These are phyloP conservation scores for Oryza officinalis DNA, from an alignment of 176 grass and related monocot species.

Conservation along the genomic window DNA sequence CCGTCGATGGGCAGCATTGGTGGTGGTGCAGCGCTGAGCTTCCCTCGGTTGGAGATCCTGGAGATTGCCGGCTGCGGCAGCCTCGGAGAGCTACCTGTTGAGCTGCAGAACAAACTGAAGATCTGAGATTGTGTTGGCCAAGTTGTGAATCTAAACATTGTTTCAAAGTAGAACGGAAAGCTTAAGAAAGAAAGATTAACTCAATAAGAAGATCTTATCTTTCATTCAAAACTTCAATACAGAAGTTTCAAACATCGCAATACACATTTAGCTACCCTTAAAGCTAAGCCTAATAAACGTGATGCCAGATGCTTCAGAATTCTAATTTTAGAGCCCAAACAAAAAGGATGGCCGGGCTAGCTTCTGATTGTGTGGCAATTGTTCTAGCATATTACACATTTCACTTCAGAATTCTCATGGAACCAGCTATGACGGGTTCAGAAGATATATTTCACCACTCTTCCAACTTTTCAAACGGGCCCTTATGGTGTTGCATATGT, in stretches of 20 bases:
- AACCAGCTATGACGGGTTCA: slow-evolving; percentile 1
- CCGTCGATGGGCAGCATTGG: neutral
- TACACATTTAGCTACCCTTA: neutral
- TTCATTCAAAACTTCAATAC: neutral
- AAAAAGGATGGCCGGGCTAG: neutral
- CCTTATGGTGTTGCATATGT: neutral
- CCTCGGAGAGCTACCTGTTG: neutral
- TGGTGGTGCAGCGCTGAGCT: neutral
- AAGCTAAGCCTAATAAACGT: neutral
- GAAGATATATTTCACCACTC: neutral
- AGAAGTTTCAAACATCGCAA: neutral
- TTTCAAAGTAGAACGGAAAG: neutral
- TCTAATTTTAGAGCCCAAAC: neutral
- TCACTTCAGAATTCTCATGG: neutral
- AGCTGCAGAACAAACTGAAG: neutral
- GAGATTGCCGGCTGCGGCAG: neutral
- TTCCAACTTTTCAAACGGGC: neutral
- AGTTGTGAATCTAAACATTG: neutral
- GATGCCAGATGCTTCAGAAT: neutral
- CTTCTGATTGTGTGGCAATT: neutral
- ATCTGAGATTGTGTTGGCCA: neutral
- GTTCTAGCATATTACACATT: neutral
- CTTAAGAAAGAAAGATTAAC: neutral
- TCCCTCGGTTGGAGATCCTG: neutral
- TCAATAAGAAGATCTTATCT: neutral